Evolutionary conservation across 441 rosid genomes (phyloP).

Genomic region (Erodium texanum): DNA sequence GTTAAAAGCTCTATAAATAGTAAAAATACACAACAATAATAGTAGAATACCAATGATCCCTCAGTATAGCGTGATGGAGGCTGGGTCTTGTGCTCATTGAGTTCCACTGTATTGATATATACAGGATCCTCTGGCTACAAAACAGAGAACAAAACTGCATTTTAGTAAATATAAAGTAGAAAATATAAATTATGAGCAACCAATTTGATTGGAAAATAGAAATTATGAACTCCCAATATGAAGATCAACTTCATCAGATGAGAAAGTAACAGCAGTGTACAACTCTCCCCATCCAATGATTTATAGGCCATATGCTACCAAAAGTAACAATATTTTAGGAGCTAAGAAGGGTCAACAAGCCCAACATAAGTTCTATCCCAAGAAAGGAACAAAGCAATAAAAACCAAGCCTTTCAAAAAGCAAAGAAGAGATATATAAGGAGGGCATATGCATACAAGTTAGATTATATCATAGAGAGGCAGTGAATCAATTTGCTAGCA

Average conservation of each 20-base stretch:
- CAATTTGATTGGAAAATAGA: conserved; percentile 2
- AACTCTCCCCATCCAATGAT: background rate
- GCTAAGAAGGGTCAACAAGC: conserved; percentile 1
- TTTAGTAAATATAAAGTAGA: conserved; percentile 10
- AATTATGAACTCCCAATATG: background rate
- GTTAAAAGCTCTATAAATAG: conserved; percentile 17
- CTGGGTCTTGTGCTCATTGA: conserved; percentile 75
- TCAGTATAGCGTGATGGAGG: conserved; percentile 85
- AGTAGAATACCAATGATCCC: conserved; percentile 66
- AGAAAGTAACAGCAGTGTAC: conserved; percentile 12
- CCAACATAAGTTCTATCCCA: background rate
- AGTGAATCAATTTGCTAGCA: no score
- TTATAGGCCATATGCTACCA: background rate
- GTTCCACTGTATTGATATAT: conserved; percentile 45
- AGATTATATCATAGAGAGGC: background rate
- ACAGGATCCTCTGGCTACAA: conserved; percentile 61
- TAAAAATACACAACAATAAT: conserved; percentile 12
- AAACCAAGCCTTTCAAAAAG: background rate
- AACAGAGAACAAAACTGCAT: conserved; percentile 18
- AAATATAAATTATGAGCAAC: background rate
- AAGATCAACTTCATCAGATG: conserved; percentile 3
- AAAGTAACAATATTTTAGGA: background rate
- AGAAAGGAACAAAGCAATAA: background rate
- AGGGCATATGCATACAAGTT: conserved; percentile 8
- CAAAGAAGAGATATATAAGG: background rate